phyloP scores from a whole-genome alignment of 257 asterid species.

The Solanum pimpinellifolium region DNA sequence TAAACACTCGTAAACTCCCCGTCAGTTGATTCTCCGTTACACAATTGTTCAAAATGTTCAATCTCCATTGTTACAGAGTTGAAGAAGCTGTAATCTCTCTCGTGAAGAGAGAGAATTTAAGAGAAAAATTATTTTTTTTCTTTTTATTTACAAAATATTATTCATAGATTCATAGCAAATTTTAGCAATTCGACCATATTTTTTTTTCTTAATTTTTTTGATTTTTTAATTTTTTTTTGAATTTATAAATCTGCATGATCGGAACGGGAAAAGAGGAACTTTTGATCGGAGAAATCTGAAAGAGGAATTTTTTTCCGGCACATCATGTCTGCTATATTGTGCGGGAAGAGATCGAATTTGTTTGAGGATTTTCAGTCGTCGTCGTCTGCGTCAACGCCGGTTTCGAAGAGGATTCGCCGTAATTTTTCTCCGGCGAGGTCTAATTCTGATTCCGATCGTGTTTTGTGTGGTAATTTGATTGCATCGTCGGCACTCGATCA shows the following conservation, averaged over 20 bases:
- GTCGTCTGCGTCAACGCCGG: conserved; percentile 37
- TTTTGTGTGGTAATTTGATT: background rate
- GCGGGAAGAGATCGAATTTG: conserved; percentile 93
- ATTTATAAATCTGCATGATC: background rate
- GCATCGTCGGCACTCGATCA: conserved; percentile 37
- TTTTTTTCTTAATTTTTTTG: background rate
- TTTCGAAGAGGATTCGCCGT: conserved; percentile 67
- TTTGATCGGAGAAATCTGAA: background rate
- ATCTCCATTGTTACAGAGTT: background rate
- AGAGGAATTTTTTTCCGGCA: conserved; percentile 1
- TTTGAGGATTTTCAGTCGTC: conserved; percentile 56
- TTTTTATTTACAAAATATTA: background rate
- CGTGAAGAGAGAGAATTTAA: background rate
- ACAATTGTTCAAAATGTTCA: background rate
- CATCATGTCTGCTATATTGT: conserved; percentile 93
- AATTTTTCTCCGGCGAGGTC: conserved; percentile 57
- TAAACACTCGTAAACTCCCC: background rate
- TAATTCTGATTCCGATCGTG: background rate
- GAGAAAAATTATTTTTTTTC: background rate
- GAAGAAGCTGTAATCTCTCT: background rate
- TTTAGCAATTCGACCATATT: background rate
- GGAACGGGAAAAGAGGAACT: background rate
- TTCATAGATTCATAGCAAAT: background rate
- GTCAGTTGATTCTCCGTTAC: background rate
- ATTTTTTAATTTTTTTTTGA: background rate